These are phyloP conservation scores for Endotrypanum monterogeii DNA, from an alignment of 208 protist species.

Conservation along the genomic window DNA sequence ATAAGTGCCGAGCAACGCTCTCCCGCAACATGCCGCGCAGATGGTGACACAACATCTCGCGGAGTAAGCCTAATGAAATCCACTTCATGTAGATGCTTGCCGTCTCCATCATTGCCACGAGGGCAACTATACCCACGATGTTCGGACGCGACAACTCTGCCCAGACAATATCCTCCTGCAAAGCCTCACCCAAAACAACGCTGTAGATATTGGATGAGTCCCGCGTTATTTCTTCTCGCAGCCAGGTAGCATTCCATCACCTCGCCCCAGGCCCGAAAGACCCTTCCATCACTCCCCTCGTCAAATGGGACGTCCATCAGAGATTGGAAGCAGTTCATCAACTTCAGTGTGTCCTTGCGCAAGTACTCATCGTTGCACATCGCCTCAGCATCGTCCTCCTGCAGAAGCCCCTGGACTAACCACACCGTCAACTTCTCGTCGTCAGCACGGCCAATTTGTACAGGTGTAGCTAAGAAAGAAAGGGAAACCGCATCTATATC, in stretches of 20 bases:
- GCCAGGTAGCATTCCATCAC: conserved; percentile 59
- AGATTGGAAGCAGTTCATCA: conserved; percentile 58
- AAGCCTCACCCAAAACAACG: conserved; percentile 49
- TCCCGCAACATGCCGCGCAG: conserved; percentile 46
- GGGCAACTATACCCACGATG: conserved; percentile 69
- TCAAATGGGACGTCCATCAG: conserved; percentile 42
- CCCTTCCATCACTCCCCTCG: conserved; percentile 51
- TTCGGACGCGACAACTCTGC: conserved; percentile 64
- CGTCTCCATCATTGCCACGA: conserved; percentile 48
- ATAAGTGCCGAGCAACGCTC: conserved; percentile 61
- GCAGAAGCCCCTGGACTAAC: conserved; percentile 40
- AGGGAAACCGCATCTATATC: conserved; percentile 8
- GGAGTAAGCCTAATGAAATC: conserved; percentile 68
- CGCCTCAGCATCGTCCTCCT: conserved; percentile 59
- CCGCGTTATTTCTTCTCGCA: conserved; percentile 68
- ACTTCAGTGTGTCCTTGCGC: conserved; percentile 42
- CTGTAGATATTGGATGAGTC: conserved; percentile 28
- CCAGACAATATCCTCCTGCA: conserved; percentile 72
- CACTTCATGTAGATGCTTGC: conserved; percentile 82
- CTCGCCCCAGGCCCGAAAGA: conserved; percentile 69
- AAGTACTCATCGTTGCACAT: conserved; percentile 61
- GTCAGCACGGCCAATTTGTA: neutral
- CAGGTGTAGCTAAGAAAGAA: neutral
- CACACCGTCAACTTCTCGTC: conserved; percentile 12
- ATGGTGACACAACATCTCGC: conserved; percentile 49